Evolutionary conservation across 768 basidiomycete species (phyloP).

Genomic region (Cubamyces lactineus): DNA sequence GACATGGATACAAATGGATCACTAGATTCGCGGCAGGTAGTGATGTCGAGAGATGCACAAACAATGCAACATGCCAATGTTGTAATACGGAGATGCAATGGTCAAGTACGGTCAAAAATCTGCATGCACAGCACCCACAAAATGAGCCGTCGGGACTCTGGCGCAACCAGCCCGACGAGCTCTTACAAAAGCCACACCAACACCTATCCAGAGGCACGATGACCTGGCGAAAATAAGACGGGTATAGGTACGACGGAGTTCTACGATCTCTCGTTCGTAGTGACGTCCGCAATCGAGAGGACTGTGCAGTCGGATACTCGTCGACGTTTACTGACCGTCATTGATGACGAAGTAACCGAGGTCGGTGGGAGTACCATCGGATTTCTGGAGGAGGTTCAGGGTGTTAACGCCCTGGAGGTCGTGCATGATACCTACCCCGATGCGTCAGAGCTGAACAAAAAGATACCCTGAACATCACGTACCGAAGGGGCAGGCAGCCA

Average conservation of each 20-base stretch:
- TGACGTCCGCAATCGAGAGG: not conserved
- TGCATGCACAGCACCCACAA: conserved; percentile 23
- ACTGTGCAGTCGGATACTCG: too few species aligned
- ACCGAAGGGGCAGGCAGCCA: conserved; percentile 65
- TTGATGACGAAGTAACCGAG: conserved; percentile 58
- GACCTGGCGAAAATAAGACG: conserved; percentile 12
- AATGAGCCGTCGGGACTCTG: conserved; percentile 13
- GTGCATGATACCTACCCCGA: conserved; percentile 53
- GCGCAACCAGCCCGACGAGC: conserved; percentile 14
- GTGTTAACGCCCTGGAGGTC: conserved; percentile 60
- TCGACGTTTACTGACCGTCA: conserved; percentile 15
- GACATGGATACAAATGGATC: too few species aligned
- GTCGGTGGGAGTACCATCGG: conserved; percentile 48
- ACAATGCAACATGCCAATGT: conserved; percentile 17
- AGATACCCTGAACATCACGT: conserved; percentile 39
- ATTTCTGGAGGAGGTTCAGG: conserved; percentile 54
- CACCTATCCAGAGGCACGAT: conserved; percentile 26
- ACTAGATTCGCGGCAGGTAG: not conserved
- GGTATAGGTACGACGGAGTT: conserved; percentile 21
- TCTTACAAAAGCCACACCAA: conserved; percentile 18
- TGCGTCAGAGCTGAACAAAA: not conserved
- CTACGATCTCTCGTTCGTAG: not conserved
- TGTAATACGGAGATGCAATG: not conserved
- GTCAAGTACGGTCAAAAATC: conserved; percentile 4
- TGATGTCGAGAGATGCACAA: conserved; percentile 9